phyloP scores from a whole-genome alignment of 2,329 filamentous ascomycete species.

The Dothideomycetes sp. region DNA sequence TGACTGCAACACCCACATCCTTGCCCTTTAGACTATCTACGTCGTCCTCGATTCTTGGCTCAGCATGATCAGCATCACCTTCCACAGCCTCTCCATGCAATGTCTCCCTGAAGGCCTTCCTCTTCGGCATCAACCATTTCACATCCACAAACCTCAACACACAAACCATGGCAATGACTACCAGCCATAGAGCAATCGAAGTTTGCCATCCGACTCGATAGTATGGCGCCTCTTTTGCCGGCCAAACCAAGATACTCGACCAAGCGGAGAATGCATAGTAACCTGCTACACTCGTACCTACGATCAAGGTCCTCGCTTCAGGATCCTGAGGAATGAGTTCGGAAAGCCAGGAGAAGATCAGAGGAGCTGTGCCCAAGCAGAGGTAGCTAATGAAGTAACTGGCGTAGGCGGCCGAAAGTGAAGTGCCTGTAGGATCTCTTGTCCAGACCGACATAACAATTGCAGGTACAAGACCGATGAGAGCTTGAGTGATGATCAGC shows the following conservation, averaged over 20 bases:
- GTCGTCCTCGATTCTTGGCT: neutral
- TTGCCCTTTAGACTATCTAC: slow-evolving; percentile 4
- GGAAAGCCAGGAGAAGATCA: slow-evolving; percentile 46
- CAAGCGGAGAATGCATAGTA: slow-evolving; percentile 45
- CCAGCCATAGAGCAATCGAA: slow-evolving; percentile 35
- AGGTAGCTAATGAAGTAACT: slow-evolving; percentile 44
- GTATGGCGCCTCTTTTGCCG: slow-evolving; percentile 42
- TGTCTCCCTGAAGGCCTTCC: slow-evolving; percentile 15
- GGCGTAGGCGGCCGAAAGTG: slow-evolving; percentile 41
- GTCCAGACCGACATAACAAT: slow-evolving; percentile 50
- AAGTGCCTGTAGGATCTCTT: slow-evolving; percentile 32
- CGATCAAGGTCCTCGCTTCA: slow-evolving; percentile 40
- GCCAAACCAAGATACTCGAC: slow-evolving; percentile 46
- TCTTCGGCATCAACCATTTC: slow-evolving; percentile 27
- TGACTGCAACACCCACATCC: slow-evolving; percentile 8
- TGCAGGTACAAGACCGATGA: slow-evolving; percentile 40
- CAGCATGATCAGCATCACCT: neutral
- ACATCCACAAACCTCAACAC: slow-evolving; percentile 37
- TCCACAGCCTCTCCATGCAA: slow-evolving; percentile 6
- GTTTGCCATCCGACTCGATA: slow-evolving; percentile 44
- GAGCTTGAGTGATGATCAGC: slow-evolving; percentile 39
- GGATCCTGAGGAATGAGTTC: slow-evolving; percentile 44
- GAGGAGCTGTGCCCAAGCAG: slow-evolving; percentile 41
- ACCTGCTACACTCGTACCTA: slow-evolving; percentile 41
- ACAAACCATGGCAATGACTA: slow-evolving; percentile 40